Evolutionary conservation across 1,284 basidiomycete genomes (phyloP).

Genomic region (Afroboletus lepidellus): DNA sequence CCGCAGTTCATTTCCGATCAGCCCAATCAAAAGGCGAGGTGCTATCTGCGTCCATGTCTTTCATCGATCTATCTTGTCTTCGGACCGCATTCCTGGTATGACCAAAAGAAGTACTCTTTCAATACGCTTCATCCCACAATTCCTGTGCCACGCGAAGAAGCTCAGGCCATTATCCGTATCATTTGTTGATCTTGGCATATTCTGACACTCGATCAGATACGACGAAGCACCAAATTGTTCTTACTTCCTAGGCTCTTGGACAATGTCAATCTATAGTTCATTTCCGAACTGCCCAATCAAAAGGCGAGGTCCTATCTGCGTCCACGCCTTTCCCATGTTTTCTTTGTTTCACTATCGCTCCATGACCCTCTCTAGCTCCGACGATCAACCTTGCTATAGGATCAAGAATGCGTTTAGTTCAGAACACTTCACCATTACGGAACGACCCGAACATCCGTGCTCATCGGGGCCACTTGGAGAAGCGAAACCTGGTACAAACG

Average conservation of each 20-base stretch:
- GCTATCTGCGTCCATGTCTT: too few relatives aligned
- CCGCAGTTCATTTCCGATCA: background rate
- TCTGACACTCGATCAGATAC: background rate
- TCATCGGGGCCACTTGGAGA: background rate
- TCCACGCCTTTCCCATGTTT: too few relatives aligned
- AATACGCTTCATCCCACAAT: too few relatives aligned
- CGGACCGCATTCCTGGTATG: too few relatives aligned
- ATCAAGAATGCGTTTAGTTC: too few relatives aligned
- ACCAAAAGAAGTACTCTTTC: too few relatives aligned
- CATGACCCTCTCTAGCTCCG: too few relatives aligned
- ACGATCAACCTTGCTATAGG: too few relatives aligned
- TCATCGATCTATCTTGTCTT: too few relatives aligned
- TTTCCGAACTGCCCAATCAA: background rate
- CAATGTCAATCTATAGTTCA: background rate
- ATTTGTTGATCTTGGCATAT: background rate
- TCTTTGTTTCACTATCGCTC: background rate
- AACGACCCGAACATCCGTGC: background rate
- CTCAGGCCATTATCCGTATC: too few relatives aligned
- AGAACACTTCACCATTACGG: too few relatives aligned
- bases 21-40: background rate
- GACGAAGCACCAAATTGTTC: background rate
- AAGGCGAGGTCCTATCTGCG: background rate
- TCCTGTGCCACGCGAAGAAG: too few relatives aligned
- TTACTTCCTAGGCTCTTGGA: background rate
- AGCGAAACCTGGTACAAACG: background rate